These are phyloP conservation scores for Capsicum chinense DNA, from an alignment of 257 asterid species.

Conservation along the genomic window DNA sequence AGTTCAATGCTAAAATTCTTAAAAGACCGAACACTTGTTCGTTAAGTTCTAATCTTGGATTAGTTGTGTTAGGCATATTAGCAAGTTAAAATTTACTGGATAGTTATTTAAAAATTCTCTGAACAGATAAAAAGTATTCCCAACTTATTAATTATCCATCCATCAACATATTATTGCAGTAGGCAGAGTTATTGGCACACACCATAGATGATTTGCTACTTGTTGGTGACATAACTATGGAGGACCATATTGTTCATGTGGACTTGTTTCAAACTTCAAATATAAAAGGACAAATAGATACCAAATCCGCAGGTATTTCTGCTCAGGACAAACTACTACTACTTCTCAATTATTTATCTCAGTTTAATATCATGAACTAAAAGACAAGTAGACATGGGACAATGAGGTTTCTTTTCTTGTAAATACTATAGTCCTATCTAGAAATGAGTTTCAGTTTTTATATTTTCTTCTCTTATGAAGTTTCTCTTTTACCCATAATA, in stretches of 20 bases:
- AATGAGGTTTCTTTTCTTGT: background rate
- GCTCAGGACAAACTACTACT: slow-evolving; percentile 1
- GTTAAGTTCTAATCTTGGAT: background rate
- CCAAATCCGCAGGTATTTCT: slow-evolving; percentile 19
- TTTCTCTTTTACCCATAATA: no score
- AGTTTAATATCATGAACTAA: background rate
- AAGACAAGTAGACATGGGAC: background rate
- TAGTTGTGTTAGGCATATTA: no score
- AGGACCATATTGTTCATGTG: background rate
- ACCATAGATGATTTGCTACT: slow-evolving; percentile 18
- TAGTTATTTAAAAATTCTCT: slow-evolving; percentile 33
- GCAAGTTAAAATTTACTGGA: background rate
- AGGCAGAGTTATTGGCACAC: slow-evolving; percentile 35
- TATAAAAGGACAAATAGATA: slow-evolving; percentile 12
- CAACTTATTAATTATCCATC: background rate
- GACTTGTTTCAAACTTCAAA: slow-evolving; percentile 34
- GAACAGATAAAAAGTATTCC: slow-evolving; percentile 29
- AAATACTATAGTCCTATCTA: background rate
- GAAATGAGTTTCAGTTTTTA: no score
- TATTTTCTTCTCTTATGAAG: no score
- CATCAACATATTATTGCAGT: background rate
- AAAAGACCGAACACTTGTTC: background rate
- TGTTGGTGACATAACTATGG: slow-evolving; percentile 23
- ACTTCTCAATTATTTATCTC: background rate
- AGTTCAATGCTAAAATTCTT: no score